Conservation (phyloP, 441 rosid species). For the Lepidium campestre region DNA sequence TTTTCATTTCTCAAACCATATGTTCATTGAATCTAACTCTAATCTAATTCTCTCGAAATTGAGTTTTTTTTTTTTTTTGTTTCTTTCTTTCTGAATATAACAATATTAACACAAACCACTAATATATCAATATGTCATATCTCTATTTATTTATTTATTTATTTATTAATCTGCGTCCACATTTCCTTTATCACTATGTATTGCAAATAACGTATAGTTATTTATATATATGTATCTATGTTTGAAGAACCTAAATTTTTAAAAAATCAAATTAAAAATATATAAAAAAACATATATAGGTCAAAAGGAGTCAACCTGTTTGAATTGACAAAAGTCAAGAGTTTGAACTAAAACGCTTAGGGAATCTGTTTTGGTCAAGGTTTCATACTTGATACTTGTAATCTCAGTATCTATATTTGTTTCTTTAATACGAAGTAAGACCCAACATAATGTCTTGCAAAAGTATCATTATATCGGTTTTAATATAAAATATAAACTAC, state of each 20-base stretch:
- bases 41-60: background rate
- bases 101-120: no score
- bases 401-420: background rate
- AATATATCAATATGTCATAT: background rate
- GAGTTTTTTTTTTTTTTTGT: no score
- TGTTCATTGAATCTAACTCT: conserved; percentile 6
- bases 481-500: background rate
- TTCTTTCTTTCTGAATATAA: no score
- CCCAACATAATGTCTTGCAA: background rate
- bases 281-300: conserved; percentile 1
- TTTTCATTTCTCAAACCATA: background rate
- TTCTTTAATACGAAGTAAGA: background rate
- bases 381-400: conserved; percentile 25
- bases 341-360: conserved; percentile 1
- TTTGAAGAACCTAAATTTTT: background rate
- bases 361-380: conserved; percentile 25
- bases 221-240: background rate
- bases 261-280: background rate
- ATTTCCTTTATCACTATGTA: background rate
- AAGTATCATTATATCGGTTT: background rate
- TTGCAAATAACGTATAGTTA: background rate
- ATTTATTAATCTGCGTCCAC: background rate
- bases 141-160: background rate
- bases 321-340: conserved; percentile 20
- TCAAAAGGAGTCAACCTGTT: conserved; percentile 18